Base-by-base conservation (phyloP, 1,284 basidiomycete genomes). In the Leucoagaricus sp. region DNA sequence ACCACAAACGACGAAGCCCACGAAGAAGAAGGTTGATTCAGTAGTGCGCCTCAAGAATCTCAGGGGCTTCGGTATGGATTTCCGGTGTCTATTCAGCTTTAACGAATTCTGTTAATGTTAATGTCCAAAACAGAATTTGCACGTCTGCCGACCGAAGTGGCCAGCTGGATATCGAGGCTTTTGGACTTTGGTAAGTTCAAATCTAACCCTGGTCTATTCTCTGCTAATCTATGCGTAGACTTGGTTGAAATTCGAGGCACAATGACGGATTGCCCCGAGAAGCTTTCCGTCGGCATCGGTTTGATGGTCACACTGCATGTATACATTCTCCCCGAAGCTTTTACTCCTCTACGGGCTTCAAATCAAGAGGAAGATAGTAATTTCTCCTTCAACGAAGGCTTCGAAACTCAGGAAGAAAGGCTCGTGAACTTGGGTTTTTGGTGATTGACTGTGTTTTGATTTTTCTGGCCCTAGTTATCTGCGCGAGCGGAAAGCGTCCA, bases 381-480 rank as follows among this genome's bases (percentile, higher is more conserved):
- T 58, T 64, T 67, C 46, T 77, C 84, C 66, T 84, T 89, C 63
- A 80, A 82, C 57, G 89, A 92, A 69, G 87, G 87, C 0, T 75
- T 83, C 48, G 93, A 95, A 66, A 93, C 89, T 0, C 74, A 78
- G 2, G 81, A 85, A 54, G 93, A 96, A 71, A 84, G 68, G 75
- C 73, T 56, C 33, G 61, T n/a, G n/a, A n/a, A n/a, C 40, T 55
- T 17, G 9, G 7, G 45, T 34, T 38, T 26, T 38, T 12, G 49
- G 28, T 49, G 23, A 41, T 13, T 31, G 10, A 25, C 41, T 28
- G 40, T 15, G 17, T 4, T 15, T 33, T 50, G 36, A 34, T 26
- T n/a, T 7, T 29, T 28, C 15, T 28, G 12, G 23, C 17, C 41
- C 15, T 33, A 76, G 86, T 60, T 72, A 70, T 15, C 75, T 96